These are phyloP conservation scores for Zoysia matrella DNA, from an alignment of 202 grass and related monocot species.

Conservation along the genomic window DNA sequence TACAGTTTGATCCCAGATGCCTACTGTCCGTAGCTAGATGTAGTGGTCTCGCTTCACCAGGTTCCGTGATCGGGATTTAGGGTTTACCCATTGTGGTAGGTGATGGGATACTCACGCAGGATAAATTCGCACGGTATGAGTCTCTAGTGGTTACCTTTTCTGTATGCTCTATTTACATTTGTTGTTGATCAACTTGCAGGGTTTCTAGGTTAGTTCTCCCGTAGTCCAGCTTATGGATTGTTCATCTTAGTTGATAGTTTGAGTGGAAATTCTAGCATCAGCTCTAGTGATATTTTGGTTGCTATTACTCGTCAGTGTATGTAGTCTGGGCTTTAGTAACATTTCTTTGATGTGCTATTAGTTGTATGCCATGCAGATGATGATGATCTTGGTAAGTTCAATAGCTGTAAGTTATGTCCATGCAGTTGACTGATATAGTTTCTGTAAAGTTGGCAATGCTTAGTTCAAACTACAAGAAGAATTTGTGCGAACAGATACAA, in stretches of 20 bases:
- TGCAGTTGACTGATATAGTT: background rate
- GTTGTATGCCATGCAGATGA: background rate
- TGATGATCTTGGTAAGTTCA: background rate
- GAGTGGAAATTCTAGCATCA: conserved; percentile 5
- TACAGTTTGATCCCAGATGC: conserved; percentile 9
- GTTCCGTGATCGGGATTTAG: conserved; percentile 22
- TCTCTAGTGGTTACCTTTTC: background rate
- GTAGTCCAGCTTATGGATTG: background rate
- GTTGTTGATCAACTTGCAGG: conserved; percentile 24
- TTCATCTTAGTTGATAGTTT: background rate
- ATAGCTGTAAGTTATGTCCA: background rate
- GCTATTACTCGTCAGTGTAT: conserved; percentile 5
- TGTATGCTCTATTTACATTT: background rate
- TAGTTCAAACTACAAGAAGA: background rate
- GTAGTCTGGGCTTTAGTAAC: background rate
- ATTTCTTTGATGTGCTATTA: conserved; percentile 15
- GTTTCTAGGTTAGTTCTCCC: conserved; percentile 29
- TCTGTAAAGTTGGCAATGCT: background rate
- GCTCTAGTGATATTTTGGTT: conserved; percentile 13
- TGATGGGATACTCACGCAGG: background rate
- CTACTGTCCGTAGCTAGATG: conserved; percentile 11
- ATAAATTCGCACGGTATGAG: no score
- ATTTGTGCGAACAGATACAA: background rate
- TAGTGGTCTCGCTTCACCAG: conserved; percentile 11
- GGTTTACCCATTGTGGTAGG: conserved; percentile 21